phyloP scores from a whole-genome alignment of 352 stramenopile species.

The Phytophthora megakarya region DNA sequence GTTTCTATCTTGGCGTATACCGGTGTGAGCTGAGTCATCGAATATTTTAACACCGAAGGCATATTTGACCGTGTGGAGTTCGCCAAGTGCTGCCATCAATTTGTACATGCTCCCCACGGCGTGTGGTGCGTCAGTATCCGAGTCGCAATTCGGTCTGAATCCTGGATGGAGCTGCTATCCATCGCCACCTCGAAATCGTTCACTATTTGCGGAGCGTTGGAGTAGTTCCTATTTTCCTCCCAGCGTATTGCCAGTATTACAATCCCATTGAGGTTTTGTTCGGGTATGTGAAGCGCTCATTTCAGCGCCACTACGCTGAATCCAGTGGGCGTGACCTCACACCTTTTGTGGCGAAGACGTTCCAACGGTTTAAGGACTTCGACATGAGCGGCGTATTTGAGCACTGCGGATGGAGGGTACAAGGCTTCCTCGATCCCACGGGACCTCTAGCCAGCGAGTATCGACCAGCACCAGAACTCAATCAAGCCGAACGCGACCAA shows the following conservation, averaged over 20 bases:
- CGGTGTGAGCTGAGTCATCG: constrained; percentile 22
- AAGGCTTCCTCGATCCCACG: background rate
- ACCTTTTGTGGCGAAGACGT: background rate
- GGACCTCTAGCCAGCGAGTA: too few species aligned
- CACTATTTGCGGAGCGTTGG: constrained; percentile 38
- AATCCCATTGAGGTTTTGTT: constrained; percentile 43
- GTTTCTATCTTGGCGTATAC: constrained; percentile 30
- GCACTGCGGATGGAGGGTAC: background rate
- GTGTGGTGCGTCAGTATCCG: constrained; percentile 25
- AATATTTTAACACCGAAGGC: constrained; percentile 29
- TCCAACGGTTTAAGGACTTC: background rate
- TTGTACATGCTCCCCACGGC: constrained; percentile 15
- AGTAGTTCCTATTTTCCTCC: constrained; percentile 31
- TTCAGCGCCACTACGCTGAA: constrained; percentile 20
- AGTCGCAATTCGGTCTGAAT: constrained; percentile 39
- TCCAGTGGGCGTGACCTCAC: background rate
- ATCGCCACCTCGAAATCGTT: constrained; percentile 34
- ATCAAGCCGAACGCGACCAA: too few species aligned
- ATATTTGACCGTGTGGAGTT: constrained; percentile 41
- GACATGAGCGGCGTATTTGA: background rate
- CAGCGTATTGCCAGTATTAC: constrained; percentile 36
- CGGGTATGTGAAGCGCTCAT: constrained; percentile 19
- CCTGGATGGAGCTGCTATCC: constrained; percentile 34
- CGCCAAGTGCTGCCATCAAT: constrained; percentile 23
- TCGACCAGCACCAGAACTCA: too few species aligned